phyloP scores from a whole-genome alignment of 495 filamentous ascomycete genomes.

The Pyrenopolyporus hunteri region DNA sequence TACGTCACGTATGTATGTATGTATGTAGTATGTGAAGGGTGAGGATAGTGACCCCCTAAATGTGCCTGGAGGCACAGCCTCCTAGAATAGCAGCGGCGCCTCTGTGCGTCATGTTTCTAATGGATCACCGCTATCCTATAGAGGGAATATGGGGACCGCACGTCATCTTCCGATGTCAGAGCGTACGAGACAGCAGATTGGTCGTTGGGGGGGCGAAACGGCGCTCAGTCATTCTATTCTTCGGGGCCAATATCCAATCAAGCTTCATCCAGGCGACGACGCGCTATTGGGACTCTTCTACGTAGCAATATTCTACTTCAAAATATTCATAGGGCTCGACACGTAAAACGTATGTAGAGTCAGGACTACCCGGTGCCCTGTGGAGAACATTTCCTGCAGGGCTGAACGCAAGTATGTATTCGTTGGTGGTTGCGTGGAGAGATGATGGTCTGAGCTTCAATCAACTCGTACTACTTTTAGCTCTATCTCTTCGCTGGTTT shows the following conservation, averaged over 20 bases:
- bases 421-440: slow-evolving; percentile 5
- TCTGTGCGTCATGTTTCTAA: slow-evolving; percentile 16
- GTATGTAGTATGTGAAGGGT: not conserved
- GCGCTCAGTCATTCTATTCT: not conserved
- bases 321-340: too few relatives aligned
- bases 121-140: not conserved
- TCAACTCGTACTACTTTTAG: slow-evolving; percentile 12
- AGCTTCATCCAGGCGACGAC: too few relatives aligned
- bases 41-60: too few relatives aligned
- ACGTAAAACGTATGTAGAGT: not conserved
- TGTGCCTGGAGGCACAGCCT: not conserved
- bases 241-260: too few relatives aligned
- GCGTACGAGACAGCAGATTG: slow-evolving; percentile 3
- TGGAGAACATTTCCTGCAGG: slow-evolving; percentile 6
- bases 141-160: slow-evolving; percentile 9
- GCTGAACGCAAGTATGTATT: slow-evolving; percentile 5
- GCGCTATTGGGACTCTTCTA: too few relatives aligned
- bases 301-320: too few relatives aligned
- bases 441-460: slow-evolving; percentile 34
- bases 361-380: not conserved
- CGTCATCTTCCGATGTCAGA: slow-evolving; percentile 10
- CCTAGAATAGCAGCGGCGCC: not conserved
- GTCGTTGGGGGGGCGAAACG: not conserved
- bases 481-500: slow-evolving; percentile 10
- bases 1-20: too few relatives aligned